Evolutionary conservation across 148 eudicot species (phyloP), one percentile per base, ranked within the genome.

Genomic region (Polygonum aviculare): DNA sequence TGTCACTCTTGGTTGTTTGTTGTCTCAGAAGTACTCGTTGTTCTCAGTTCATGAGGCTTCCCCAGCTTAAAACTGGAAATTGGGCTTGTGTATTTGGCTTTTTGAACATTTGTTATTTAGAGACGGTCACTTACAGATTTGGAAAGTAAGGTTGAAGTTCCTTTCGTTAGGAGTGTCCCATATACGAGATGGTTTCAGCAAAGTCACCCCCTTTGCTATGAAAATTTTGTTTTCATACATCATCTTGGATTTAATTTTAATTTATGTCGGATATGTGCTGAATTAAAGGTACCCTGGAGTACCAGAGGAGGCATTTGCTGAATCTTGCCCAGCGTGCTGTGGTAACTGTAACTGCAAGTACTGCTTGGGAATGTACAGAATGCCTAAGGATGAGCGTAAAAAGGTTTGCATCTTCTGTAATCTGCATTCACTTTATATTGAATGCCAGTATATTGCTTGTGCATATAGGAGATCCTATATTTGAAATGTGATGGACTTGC

Each of bases 321-420:
- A 79, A 60, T 71, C 79, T 26, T 88, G 91, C 73, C 91, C 91
- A 5, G 86, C 84, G 75, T 88, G 91, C 79, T 80, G 35, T 26
- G 74, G 31, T 19, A 84, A 78, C 38, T 88, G 91, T 81, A 88
- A 86, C 33, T 88, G 89, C 89, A 88, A 82, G 70, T 15, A 74
- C 19, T 88, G 91, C 82, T 72, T 86, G 79, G 82, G 79, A 11
- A n/a, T 82, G 73, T 81, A 85, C 7, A 65, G 71, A 65, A 5
- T 65, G 9, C 41, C 71, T 65, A 35, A 65, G 9, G 19, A 65
- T 40, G 71, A 65, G n/a, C 71, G 40, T 12, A 3, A 7, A 0
- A 35, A 65, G 71, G 71, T 65, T 65, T 35, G 44, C 19, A 19
- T 10, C 62, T 19, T 19, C 21, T 7, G 8, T 19, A 55, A 19